phyloP scores from a whole-genome alignment of 352 stramenopile genomes.

The Blastocystis sp. region DNA sequence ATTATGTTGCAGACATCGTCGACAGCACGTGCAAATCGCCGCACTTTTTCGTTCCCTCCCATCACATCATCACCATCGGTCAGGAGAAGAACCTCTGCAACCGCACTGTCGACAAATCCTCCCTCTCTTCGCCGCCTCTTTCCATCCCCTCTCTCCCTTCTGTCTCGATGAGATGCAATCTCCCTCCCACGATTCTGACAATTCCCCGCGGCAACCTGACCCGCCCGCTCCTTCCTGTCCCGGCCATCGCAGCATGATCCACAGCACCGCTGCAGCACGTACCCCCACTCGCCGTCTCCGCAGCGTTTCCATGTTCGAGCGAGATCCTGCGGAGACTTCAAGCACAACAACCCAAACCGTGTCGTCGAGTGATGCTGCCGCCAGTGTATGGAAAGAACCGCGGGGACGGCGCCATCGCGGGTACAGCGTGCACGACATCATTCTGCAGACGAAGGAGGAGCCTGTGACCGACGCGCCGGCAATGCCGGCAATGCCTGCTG shows the following conservation, averaged over 20 bases:
- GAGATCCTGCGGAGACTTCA: neutral
- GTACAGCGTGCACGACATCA: conserved; percentile 59
- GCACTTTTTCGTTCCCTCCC: neutral
- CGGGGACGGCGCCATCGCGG: neutral
- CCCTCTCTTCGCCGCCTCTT: neutral
- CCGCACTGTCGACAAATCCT: neutral
- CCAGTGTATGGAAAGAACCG: neutral
- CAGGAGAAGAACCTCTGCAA: conserved; percentile 35
- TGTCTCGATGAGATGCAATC: conserved; percentile 27
- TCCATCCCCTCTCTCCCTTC: conserved; percentile 33
- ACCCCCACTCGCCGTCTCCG: neutral
- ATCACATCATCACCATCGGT: conserved; percentile 41
- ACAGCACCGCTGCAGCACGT: neutral
- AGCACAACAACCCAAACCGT: no score
- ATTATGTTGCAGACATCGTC: conserved; percentile 53
- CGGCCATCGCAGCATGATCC: neutral
- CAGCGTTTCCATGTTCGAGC: conserved; percentile 57
- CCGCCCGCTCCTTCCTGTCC: neutral
- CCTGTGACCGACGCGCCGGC: neutral
- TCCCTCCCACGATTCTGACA: neutral
- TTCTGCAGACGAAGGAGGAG: conserved; percentile 14
- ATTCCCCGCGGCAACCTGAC: neutral
- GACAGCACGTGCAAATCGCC: neutral
- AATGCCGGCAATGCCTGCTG: neutral
- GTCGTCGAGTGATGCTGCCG: no score